These are phyloP conservation scores for Podila epigama DNA, from an alignment of 192 early-diverging fungal species.

Conservation along the genomic window DNA sequence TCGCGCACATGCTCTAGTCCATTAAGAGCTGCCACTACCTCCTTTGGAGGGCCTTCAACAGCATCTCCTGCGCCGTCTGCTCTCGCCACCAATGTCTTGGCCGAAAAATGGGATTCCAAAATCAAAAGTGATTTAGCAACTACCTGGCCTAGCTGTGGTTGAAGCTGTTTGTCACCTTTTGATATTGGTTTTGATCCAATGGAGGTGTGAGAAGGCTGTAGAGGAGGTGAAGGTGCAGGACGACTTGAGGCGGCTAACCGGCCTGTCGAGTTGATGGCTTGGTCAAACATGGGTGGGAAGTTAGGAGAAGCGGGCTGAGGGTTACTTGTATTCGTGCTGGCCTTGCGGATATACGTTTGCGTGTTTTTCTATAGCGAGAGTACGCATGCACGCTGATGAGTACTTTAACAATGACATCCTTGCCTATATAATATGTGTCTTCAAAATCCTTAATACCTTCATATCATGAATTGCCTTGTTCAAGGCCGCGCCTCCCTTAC, in stretches of 20 bases:
- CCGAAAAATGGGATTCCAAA: constrained; percentile 54
- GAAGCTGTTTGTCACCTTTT: constrained; percentile 39
- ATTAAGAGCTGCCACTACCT: constrained; percentile 48
- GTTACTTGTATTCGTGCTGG: not conserved
- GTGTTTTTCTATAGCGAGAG: constrained; percentile 41
- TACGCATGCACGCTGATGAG: not conserved
- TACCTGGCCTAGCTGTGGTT: constrained; percentile 49
- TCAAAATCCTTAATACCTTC: too few species aligned
- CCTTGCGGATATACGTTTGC: constrained; percentile 36
- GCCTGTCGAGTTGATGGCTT: constrained; percentile 18
- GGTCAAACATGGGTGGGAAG: constrained; percentile 40
- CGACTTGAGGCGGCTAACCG: constrained; percentile 14
- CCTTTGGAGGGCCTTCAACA: constrained; percentile 29
- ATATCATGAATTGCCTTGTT: constrained; percentile 62
- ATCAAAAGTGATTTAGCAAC: constrained; percentile 44
- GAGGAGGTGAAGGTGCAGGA: constrained; percentile 4
- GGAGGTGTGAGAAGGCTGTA: too few species aligned
- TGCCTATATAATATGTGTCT: too few species aligned
- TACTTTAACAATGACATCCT: too few species aligned
- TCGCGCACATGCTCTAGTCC: constrained; percentile 65
- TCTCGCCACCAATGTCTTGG: too few species aligned
- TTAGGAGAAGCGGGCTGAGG: constrained; percentile 4
- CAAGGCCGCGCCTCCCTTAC: constrained; percentile 54
- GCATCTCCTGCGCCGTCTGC: constrained; percentile 4
- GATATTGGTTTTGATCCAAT: not conserved